Percentiles rank a stretch among this genome's conserved stretches.
These are phyloP conservation scores for Fusarium sp. DNA, from an alignment of 2,329 filamentous ascomycete species.

Conservation along the genomic window DNA sequence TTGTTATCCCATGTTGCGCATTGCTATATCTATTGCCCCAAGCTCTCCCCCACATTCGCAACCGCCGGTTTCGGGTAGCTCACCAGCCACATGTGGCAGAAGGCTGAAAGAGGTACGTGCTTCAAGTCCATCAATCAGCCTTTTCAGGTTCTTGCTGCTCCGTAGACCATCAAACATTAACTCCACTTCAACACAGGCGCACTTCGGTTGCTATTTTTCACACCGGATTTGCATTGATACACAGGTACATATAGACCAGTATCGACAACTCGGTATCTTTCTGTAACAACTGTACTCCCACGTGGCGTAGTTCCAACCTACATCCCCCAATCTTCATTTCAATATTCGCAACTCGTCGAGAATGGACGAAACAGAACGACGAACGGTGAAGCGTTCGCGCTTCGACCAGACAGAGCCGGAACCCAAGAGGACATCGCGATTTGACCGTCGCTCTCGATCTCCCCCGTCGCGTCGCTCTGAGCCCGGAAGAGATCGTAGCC, in stretches of 20 bases:
- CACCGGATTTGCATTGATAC: conserved; percentile 1
- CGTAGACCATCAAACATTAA: conserved; percentile 3
- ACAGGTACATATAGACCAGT: not conserved
- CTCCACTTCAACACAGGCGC: conserved; percentile 32
- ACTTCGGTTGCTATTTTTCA: conserved; percentile 28
- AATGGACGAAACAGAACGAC: conserved; percentile 81
- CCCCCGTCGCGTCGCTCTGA: conserved; percentile 76
- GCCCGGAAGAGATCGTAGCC: conserved; percentile 79
- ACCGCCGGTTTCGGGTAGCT: conserved; percentile 16
- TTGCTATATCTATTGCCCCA: not conserved
- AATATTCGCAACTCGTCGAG: conserved; percentile 11
- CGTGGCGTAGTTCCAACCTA: not conserved
- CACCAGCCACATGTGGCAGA: conserved; percentile 33
- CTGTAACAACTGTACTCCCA: not conserved
- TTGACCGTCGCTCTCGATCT: conserved; percentile 91
- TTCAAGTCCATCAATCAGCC: conserved; percentile 23
- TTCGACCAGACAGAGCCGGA: conserved; percentile 93
- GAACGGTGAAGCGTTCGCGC: conserved; percentile 82
- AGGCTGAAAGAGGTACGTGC: conserved; percentile 20
- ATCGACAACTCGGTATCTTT: not conserved
- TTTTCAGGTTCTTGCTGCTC: conserved; percentile 21
- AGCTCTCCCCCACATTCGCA: not conserved
- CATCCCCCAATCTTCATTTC: not conserved
- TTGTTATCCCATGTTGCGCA: not conserved
- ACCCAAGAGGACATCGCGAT: conserved; percentile 79